Base-by-base conservation (phyloP, 2,329 filamentous ascomycete genomes). In the Venturia effusa region DNA sequence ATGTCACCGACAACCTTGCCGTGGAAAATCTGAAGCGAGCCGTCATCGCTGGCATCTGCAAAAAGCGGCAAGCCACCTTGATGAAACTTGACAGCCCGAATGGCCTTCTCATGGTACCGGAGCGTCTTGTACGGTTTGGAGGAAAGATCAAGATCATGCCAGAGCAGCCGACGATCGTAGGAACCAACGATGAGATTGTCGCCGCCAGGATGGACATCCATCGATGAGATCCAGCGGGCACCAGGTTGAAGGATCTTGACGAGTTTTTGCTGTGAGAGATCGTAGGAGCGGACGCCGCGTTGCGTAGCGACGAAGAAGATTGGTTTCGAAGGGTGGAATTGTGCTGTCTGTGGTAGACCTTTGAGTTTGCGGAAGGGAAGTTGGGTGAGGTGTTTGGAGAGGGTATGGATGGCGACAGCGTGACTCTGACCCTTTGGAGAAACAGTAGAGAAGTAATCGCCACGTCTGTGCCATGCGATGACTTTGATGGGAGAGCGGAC, bases 241-340 rank as follows among this genome's bases (percentile, higher is more conserved):
- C 94, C 94, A 0, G 94, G 94, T 73, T 96, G 91, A 65, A 99
- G 80, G 65, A 94, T 90, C 79, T 96, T 96, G 75, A 97, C 84
- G 40, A 99, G 85, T 71, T 95, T 89, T 74, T 97, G 92, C 70
- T 88, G 88, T 68, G 93, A 89, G 57, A 99, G 83, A 74, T 99
- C 94, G 78, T 99, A 99, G 71, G 90, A 89, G 64, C 94, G 89
- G 71, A 99, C 92, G 65, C 89, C 88, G 70, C 93, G 89, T 75
- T 96, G 92, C 13, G 95, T 97, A 3, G 94, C 94, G 64, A 99
- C 90, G 73, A 97, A 97, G 79, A 99, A 92, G 61, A 96, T 85
- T 0, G 94, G 92, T 68, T 92, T 88, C 48, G 88, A 90, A 1
- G 94, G 94, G 75, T 99, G 95, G 83, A 99, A 99, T 69, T 92